Base-by-base conservation (phyloP, 2,329 filamentous ascomycete genomes). In the Meredithiella fracta region DNA sequence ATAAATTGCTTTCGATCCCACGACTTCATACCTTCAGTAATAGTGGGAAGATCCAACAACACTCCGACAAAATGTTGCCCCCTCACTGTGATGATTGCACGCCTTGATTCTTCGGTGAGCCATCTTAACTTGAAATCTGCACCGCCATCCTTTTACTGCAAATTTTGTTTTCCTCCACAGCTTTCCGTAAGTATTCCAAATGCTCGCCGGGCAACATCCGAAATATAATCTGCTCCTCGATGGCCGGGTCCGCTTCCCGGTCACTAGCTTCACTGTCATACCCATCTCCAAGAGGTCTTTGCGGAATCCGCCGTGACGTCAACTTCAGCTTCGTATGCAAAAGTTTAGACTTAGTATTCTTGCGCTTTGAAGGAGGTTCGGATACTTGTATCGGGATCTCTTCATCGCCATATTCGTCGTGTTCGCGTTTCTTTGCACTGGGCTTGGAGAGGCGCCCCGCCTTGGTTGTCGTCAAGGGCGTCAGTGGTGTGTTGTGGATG, bases 201-300 rank as follows among this genome's bases (percentile, higher is more conserved):
- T 96, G 86, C 29, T 85, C 80, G 0, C 89, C 90, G 0, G 89
- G 86, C 55, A 82, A 68, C 85, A 96, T 95, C 59, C 92, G 86
- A 59, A 98, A 68, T 7, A 98, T 76, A 61, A 97, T 87, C 61
- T 94, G 84, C 64, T 91, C 85, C 67, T 97, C 91, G 59, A 94
- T 86, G 1, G 85, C 77, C 0, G 92, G 92, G 64, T 98, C 92
- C 8, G 73, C 69, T 67, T 98, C 92, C 14, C 83, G 80, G 65
- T 97, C 92, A 56, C 89, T 92, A 11, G 90, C 88, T 68, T 97
- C 92, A 2, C 90, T 96, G 66, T 98, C 92, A 68, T 97, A 98
- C 6, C 91, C 92, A 56, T 94, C 88, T 53, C 92, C 92, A 1
- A 80, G 78, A 3, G 82, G 81, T 60, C 86, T 78, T 31, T 77